A percentile compares a stretch with the other conserved stretches of the same genome.
These are phyloP conservation scores for Globisporangium apiculatum DNA, from an alignment of 352 stramenopile genomes.

Conservation along the genomic window DNA sequence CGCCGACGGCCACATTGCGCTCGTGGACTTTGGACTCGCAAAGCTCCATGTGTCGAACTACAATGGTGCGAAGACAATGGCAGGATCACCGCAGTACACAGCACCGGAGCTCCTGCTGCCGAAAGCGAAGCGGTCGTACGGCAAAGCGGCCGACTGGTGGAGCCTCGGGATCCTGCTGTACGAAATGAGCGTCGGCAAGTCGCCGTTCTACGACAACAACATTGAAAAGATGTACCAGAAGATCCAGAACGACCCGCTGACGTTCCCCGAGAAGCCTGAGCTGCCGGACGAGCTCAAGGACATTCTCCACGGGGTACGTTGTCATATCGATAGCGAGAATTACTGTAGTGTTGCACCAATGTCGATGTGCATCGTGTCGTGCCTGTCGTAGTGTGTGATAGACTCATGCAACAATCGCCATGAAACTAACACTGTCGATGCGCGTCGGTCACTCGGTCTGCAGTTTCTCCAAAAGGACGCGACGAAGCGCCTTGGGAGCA, in stretches of 20 bases:
- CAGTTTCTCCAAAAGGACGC: constrained; percentile 85
- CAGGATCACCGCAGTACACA: constrained; percentile 83
- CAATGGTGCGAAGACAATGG: constrained; percentile 86
- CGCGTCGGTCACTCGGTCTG: background rate
- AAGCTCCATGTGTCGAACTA: constrained; percentile 91
- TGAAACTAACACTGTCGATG: background rate
- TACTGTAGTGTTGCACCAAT: too few relatives aligned
- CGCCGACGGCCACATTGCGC: constrained; percentile 90
- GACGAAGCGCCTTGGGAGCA: constrained; percentile 79
- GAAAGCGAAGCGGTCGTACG: constrained; percentile 84
- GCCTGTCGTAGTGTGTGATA: background rate
- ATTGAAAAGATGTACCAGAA: constrained; percentile 93
- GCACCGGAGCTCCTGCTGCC: constrained; percentile 76
- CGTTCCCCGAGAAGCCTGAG: constrained; percentile 69
- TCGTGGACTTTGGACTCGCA: constrained; percentile 93
- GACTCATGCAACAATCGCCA: too few relatives aligned
- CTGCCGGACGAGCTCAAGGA: constrained; percentile 71
- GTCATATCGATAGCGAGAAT: too few relatives aligned
- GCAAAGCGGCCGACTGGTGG: constrained; percentile 87
- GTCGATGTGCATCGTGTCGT: background rate
- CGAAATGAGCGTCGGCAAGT: constrained; percentile 91
- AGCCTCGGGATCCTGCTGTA: constrained; percentile 89
- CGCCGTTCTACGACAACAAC: constrained; percentile 91
- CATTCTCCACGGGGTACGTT: constrained; percentile 57
- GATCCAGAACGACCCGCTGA: constrained; percentile 83